phyloP scores from a whole-genome alignment of 2,329 filamentous ascomycete species.

The Penicillium sp. region DNA sequence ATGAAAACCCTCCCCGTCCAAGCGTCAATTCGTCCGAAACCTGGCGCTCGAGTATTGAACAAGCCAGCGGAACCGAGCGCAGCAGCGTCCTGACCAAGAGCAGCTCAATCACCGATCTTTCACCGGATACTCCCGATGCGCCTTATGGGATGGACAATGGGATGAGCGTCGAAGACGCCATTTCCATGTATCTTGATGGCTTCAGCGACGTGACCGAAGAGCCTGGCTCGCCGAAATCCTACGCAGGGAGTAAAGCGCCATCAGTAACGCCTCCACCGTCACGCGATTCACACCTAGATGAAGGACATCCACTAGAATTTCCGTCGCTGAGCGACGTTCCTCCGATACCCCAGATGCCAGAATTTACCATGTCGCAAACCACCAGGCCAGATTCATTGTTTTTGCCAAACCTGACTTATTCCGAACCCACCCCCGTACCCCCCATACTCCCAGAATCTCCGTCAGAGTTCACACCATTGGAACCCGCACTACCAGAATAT shows the following conservation, averaged over 20 bases:
- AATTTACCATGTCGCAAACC: background rate
- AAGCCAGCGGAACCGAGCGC: slow-evolving; percentile 67
- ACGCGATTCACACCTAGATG: slow-evolving; percentile 27
- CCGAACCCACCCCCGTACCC: slow-evolving; percentile 8
- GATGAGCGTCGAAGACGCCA: slow-evolving; percentile 60
- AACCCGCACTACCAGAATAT: slow-evolving; percentile 1
- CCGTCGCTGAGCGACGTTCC: slow-evolving; percentile 22
- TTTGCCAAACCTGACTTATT: slow-evolving; percentile 1
- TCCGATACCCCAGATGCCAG: slow-evolving; percentile 20
- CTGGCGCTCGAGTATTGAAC: slow-evolving; percentile 57
- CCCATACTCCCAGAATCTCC: slow-evolving; percentile 13
- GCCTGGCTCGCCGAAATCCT: slow-evolving; percentile 33
- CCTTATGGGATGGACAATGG: slow-evolving; percentile 54
- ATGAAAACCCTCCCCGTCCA: slow-evolving; percentile 46
- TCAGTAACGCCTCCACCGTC: slow-evolving; percentile 29
- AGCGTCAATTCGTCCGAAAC: slow-evolving; percentile 62
- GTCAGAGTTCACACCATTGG: slow-evolving; percentile 5
- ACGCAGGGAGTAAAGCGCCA: slow-evolving; percentile 32
- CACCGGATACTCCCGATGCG: slow-evolving; percentile 62
- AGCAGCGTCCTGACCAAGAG: slow-evolving; percentile 79
- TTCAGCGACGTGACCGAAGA: slow-evolving; percentile 50
- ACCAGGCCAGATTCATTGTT: background rate
- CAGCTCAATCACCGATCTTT: slow-evolving; percentile 67
- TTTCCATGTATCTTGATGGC: slow-evolving; percentile 60
- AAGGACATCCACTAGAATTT: slow-evolving; percentile 23